Conservation (phyloP, 2,329 filamentous ascomycete genomes). For the Exophiala viscosa region DNA sequence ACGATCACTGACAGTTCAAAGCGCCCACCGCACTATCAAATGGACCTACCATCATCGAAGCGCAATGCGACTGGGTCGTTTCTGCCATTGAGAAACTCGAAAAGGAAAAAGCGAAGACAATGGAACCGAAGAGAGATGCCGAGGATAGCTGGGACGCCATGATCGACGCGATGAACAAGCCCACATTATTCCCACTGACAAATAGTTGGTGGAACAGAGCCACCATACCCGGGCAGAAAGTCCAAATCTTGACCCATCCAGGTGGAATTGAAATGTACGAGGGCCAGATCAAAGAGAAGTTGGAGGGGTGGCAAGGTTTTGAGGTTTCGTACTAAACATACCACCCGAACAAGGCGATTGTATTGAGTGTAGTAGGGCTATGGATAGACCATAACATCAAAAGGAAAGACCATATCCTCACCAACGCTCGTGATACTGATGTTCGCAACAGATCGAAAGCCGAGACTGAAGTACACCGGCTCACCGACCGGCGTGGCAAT, state of each 20-base stretch:
- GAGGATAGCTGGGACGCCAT: conserved; percentile 49
- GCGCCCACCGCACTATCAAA: conserved; percentile 29
- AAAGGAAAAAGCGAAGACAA: conserved; percentile 44
- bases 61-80: conserved; percentile 43
- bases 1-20: neutral
- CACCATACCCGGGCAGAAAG: conserved; percentile 51
- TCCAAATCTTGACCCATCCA: conserved; percentile 16
- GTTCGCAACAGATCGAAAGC: neutral
- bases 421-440: neutral
- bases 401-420: neutral
- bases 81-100: conserved; percentile 51
- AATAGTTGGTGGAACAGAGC: conserved; percentile 56
- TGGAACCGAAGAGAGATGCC: conserved; percentile 48
- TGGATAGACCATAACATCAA: neutral
- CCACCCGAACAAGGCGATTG: no score
- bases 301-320: conserved; percentile 25
- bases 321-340: conserved; percentile 14
- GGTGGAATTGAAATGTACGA: conserved; percentile 22
- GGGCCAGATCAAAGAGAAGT: conserved; percentile 4
- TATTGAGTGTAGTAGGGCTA: neutral
- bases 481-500: neutral
- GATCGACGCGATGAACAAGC: conserved; percentile 46
- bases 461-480: neutral
- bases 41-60: conserved; percentile 51
- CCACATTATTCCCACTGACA: conserved; percentile 49